Base-by-base conservation (phyloP, 768 basidiomycete genomes). In the Strobilomyces dryophilus region DNA sequence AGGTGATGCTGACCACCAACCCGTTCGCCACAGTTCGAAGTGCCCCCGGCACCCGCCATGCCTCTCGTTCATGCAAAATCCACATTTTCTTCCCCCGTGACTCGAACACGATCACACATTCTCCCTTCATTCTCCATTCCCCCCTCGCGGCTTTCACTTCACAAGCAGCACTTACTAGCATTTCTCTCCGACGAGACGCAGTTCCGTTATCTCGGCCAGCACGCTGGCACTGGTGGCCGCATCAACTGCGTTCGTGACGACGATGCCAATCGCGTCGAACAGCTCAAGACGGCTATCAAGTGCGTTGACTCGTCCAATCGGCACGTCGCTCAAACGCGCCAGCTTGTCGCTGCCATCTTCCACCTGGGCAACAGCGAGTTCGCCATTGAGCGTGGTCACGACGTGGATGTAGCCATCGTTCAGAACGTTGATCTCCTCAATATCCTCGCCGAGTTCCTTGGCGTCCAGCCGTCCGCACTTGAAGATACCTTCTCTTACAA, bases 281-380 rank as follows among this genome's bases (percentile, higher is more conserved):
- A 95, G 67, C 85, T 98, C 63, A 98, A 98, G 73, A 74, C 89
- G 60, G 95, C 93, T 0, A 81, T 99, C 67, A 98, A 98, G 75
- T 81, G 84, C 11, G 85, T 98, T 39, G 97, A 95, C 0, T 78
- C 98, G 55, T 94, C 93, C 8, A 98, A 98, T 67, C 82, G 93
- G 29, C 87, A 93, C 57, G 94, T 99, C 49, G 94, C 95, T 0
- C 93, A 97, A 66, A 89, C 93, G 0, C 98, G 92, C 67, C 95
- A 98, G 68, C 82, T 98, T 45, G 70, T 98, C 49, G 95, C 97
- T 12, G 91, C 93, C 39, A 98, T 99, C 66, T 81, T 98, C 27
- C 97, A 98, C 65, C 83, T 98, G 24, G 95, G 97, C 27, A 95
- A 98, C 65, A 80, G 98, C 58, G 92, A 97, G 63, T 99, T 98